A percentile compares a stretch with the other conserved stretches of the same genome.
Conservation (phyloP, 2,329 filamentous ascomycete genomes). For the Geoglossum cookeanum region DNA sequence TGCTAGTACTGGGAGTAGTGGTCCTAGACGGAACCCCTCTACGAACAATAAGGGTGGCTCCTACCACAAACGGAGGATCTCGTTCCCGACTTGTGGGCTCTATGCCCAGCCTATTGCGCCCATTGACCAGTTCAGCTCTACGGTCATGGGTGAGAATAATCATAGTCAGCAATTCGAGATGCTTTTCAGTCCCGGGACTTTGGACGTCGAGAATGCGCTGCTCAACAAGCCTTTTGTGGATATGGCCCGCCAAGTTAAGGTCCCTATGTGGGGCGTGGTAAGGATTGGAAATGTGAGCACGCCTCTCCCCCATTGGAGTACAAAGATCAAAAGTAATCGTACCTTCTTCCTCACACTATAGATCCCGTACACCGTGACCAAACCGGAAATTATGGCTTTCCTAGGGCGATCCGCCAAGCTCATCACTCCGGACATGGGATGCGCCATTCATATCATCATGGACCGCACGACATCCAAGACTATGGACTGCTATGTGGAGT, state of each 20-base stretch:
- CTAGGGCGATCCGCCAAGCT: slow-evolving; percentile 38
- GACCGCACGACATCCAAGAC: slow-evolving; percentile 43
- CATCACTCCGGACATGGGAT: slow-evolving; percentile 30
- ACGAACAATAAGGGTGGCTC: neutral
- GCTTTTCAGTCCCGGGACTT: neutral
- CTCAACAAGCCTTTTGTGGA: neutral
- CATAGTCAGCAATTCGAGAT: slow-evolving; percentile 1
- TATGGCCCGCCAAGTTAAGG: neutral
- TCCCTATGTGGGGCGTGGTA: slow-evolving; percentile 3
- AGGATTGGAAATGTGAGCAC: slow-evolving; percentile 1
- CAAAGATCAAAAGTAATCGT: neutral
- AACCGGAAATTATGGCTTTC: slow-evolving; percentile 37
- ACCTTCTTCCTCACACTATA: slow-evolving; percentile 12
- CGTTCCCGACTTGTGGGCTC: neutral
- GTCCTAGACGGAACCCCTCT: neutral
- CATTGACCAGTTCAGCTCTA: neutral
- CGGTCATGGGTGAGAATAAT: neutral
- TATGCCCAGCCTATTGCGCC: neutral
- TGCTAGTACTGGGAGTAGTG: neutral
- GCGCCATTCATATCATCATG: slow-evolving; percentile 45
- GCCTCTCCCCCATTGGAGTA: neutral
- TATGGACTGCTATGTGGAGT: slow-evolving; percentile 41
- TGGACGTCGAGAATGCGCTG: neutral
- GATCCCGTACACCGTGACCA: slow-evolving; percentile 37
- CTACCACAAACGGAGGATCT: neutral